Evolutionary conservation across 129 eudicot genomes (phyloP), one percentile per base, ranked within the genome.

Genomic region (Artemisia tridentata): DNA sequence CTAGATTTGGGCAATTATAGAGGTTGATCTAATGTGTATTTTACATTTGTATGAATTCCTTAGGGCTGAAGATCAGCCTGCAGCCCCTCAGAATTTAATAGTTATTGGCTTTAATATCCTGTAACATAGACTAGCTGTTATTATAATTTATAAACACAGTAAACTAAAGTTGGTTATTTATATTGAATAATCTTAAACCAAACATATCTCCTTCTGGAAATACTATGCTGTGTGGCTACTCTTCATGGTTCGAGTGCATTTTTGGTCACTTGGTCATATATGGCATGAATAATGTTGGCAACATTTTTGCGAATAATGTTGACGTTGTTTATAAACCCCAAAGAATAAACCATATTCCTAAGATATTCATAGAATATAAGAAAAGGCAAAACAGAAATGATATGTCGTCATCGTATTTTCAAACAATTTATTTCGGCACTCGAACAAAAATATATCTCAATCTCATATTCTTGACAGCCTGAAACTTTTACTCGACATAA

Each of bases 101-200:
- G 25, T 51, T 68, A 45, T 17, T 68, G 10, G 69, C 20, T 65
- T 12, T 63, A 17, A n/a, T 63, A 38, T 38, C 9, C 15, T 27
- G 54, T 47, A 43, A 38, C 14, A 50, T 63, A 49, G 54, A 51
- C 53, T 63, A 69, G 55, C 5, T 65, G 50, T 20, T 65, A 50
- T 38, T 38, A 38, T 38, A 38, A 38, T 38, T 43, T 52, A 56
- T 55, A 45, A 73, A 51, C 63, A 68, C 18, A 61, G 61, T 41
- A 59, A 67, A 58, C 29, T 41, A 59, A 67, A 58, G 54, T 58
- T 56, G 74, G 68, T 20, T 67, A 59, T 67, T 27, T 58, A 67
- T 48, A 67, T 76, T 68, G 17, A 67, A 68, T 76, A 74, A 54
- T 74, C 15, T 9, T 20, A 38, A 20, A 53, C 54, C 14, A 3